Base-by-base conservation (phyloP, 129 eudicot species). In the Saussurea involucrata region DNA sequence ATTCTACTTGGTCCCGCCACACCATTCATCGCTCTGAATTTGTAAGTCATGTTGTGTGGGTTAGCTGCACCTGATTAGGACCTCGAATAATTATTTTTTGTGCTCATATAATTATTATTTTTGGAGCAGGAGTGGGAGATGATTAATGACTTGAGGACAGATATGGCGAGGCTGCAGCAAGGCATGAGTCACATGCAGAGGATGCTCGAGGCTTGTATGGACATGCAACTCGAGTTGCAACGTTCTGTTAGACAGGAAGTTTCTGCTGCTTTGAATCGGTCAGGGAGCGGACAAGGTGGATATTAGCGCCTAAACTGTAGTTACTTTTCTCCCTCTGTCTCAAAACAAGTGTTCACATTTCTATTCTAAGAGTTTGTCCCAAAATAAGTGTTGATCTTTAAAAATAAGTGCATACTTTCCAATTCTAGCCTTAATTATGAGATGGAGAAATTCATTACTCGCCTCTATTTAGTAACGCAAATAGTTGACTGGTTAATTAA, bases 171-270 rank as follows among this genome's bases (percentile, higher is more conserved):
- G 78, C 92, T 95, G 65, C 99, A 95, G 82, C 97, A 95, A 89
- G 97, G 97, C 5, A 95, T 92, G 99, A 92, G 86, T 83, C 92
- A 95, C 84, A 92, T 95, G 99, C 99, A 95, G 78, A 87, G 97
- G 86, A 95, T 92, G 99, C 78, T 95, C 34, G 99, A 95, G 72
- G 91, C 99, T 76, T 95, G 99, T 88, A 95, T 95, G 99, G 99
- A 95, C 78, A 95, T 95, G 99, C 99, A 95, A 75, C 89, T 95
- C 29, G 99, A 95, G 89, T 85, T 95, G 86, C 99, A 95, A 73
- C 97, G 97, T 18, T 89, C 99, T 3, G 99, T 95, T 33, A 84
- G 96, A 69, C 99, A 95, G 81, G 99, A 95, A 86, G 96, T 95
- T 37, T 92, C 99, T 76, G 99, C 99, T 77, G 99, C 99, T 71